A percentile compares a stretch with the other conserved stretches of the same genome.
Evolutionary conservation across 495 filamentous ascomycete species (phyloP).

Genomic region (Melanomma pulvis-pyrius): DNA sequence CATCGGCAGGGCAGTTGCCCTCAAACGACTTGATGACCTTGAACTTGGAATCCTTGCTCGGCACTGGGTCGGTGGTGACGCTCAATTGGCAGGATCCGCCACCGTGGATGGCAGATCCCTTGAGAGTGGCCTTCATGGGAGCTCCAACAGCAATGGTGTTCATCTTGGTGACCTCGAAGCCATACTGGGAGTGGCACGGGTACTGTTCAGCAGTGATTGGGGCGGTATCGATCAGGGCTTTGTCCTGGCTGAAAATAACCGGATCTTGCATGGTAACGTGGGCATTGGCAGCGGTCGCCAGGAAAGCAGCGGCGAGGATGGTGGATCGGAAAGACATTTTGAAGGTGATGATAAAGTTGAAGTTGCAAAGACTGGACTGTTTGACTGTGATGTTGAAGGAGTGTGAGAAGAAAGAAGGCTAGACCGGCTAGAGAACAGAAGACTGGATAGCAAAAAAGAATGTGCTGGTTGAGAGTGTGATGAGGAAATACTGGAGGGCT

Average conservation of each 20-base stretch:
- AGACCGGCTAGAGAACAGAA: slow-evolving; percentile 39
- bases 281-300: slow-evolving; percentile 55
- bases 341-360: slow-evolving; percentile 15
- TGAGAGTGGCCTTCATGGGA: slow-evolving; percentile 55
- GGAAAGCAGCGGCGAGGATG: slow-evolving; percentile 24
- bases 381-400: slow-evolving; percentile 12
- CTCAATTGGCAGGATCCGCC: slow-evolving; percentile 85
- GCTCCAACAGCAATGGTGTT: slow-evolving; percentile 55
- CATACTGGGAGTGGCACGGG: slow-evolving; percentile 69
- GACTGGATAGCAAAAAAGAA: slow-evolving; percentile 19
- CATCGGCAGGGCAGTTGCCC: slow-evolving; percentile 65
- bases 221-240: slow-evolving; percentile 52
- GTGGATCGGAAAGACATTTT: slow-evolving; percentile 35
- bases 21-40: slow-evolving; percentile 53
- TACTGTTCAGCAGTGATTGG: slow-evolving; percentile 73
- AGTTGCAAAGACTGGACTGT: slow-evolving; percentile 1
- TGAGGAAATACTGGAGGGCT: neutral
- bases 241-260: slow-evolving; percentile 60
- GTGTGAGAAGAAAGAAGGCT: slow-evolving; percentile 25
- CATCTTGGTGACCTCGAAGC: slow-evolving; percentile 48
- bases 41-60: slow-evolving; percentile 54
- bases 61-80: slow-evolving; percentile 69
- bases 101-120: slow-evolving; percentile 69
- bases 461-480: slow-evolving; percentile 21
- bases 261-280: slow-evolving; percentile 77